These are phyloP conservation scores for Akebia trifoliata DNA, from an alignment of 164 flowering plant species.

Conservation along the genomic window DNA sequence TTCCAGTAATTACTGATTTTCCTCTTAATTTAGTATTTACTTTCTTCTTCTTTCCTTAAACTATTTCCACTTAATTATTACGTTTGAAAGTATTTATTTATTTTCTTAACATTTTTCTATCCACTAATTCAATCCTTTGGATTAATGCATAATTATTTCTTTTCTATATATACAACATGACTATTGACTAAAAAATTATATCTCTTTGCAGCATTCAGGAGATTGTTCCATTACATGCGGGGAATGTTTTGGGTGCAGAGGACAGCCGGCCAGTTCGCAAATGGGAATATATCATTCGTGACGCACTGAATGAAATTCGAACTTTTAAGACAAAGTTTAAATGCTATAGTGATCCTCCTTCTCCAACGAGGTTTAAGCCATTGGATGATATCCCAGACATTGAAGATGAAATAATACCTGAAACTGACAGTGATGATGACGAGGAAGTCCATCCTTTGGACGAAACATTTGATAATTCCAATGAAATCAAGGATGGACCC, in stretches of 20 bases:
- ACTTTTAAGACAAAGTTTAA: slow-evolving; percentile 44
- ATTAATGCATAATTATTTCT: slow-evolving; percentile 1
- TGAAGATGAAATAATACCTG: slow-evolving; percentile 58
- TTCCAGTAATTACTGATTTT: not conserved
- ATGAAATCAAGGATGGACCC: slow-evolving; percentile 23
- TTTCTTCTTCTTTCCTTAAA: not conserved
- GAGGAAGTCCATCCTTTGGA: slow-evolving; percentile 58
- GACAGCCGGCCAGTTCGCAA: slow-evolving; percentile 65
- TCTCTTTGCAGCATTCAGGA: slow-evolving; percentile 72
- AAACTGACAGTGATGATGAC: slow-evolving; percentile 59
- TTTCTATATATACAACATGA: no score
- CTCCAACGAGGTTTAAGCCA: slow-evolving; percentile 87
- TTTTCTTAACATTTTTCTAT: not conserved
- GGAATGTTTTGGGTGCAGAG: slow-evolving; percentile 89
- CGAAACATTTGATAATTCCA: slow-evolving; percentile 33
- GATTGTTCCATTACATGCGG: slow-evolving; percentile 93
- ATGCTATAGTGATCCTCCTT: slow-evolving; percentile 80
- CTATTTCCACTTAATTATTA: not conserved
- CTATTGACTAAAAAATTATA: slow-evolving; percentile 3
- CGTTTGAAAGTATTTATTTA: not conserved
- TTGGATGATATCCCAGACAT: slow-evolving; percentile 57
- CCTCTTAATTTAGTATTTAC: not conserved
- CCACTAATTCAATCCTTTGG: not conserved
- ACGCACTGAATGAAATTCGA: slow-evolving; percentile 53
- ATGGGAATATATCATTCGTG: slow-evolving; percentile 88